These are phyloP conservation scores for Ambrosia trifida DNA, from an alignment of 129 eudicot genomes.

Conservation along the genomic window DNA sequence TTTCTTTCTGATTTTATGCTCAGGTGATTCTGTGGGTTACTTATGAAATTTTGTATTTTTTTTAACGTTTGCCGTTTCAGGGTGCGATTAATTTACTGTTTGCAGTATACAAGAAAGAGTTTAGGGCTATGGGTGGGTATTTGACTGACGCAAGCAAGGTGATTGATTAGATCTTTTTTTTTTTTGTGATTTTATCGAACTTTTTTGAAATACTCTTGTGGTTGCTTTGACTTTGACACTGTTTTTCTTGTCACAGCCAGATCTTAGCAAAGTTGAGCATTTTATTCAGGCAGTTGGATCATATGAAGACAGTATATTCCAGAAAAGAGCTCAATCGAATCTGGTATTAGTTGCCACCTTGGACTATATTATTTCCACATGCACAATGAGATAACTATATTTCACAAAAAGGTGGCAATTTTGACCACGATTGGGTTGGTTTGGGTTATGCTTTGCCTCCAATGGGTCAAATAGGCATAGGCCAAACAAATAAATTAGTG, in stretches of 20 bases:
- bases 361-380: not conserved
- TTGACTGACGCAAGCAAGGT: slow-evolving; percentile 94
- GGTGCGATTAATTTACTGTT: slow-evolving; percentile 92
- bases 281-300: slow-evolving; percentile 96
- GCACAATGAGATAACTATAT: slow-evolving; percentile 1
- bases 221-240: slow-evolving; percentile 18
- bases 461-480: not conserved
- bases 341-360: slow-evolving; percentile 44
- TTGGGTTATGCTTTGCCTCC: not conserved
- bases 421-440: not conserved
- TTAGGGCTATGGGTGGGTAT: slow-evolving; percentile 75
- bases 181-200: not conserved
- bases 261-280: slow-evolving; percentile 74
- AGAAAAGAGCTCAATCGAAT: slow-evolving; percentile 75
- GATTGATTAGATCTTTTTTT: slow-evolving; percentile 12
- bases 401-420: not conserved
- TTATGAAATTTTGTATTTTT: not conserved
- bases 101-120: slow-evolving; percentile 91
- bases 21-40: not conserved
- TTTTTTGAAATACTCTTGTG: not conserved
- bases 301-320: slow-evolving; percentile 77
- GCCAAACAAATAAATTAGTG: not conserved
- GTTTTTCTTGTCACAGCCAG: slow-evolving; percentile 57
- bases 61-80: slow-evolving; percentile 36
- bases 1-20: not conserved